These are phyloP conservation scores for Ricinus communis DNA, from an alignment of 345 rosid genomes.

Conservation along the genomic window DNA sequence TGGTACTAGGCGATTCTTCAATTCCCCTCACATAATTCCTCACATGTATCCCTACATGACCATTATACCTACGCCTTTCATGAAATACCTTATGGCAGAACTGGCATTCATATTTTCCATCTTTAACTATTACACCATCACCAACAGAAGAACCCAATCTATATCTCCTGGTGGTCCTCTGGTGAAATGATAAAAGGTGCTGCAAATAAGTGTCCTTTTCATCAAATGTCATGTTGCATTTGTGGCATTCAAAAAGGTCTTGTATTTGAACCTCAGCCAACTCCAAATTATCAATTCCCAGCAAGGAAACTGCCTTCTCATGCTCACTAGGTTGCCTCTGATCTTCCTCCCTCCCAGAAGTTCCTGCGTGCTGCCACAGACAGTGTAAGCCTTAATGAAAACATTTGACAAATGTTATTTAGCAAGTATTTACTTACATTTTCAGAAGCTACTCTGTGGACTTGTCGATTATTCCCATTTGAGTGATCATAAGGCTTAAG, in stretches of 20 bases:
- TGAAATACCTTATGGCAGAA: conserved; percentile 73
- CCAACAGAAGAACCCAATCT: conserved; percentile 74
- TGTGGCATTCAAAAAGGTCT: conserved; percentile 66
- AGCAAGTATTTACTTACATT: conserved; percentile 33
- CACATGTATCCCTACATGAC: conserved; percentile 74
- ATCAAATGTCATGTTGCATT: conserved; percentile 63
- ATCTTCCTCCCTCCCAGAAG: conserved; percentile 31
- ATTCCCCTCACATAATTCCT: conserved; percentile 61
- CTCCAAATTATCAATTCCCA: conserved; percentile 54
- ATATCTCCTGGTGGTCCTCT: conserved; percentile 59
- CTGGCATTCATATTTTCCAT: conserved; percentile 79
- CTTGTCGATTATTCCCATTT: conserved; percentile 25
- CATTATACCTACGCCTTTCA: conserved; percentile 70
- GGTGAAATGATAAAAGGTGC: conserved; percentile 70
- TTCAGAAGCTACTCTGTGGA: conserved; percentile 29
- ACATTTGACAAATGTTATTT: neutral
- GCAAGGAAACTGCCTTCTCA: conserved; percentile 33
- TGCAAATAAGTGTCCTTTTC: conserved; percentile 65
- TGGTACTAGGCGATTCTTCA: conserved; percentile 51
- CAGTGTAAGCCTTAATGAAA: conserved; percentile 4
- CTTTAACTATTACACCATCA: conserved; percentile 69
- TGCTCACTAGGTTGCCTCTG: conserved; percentile 28
- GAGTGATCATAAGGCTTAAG: conserved; percentile 34
- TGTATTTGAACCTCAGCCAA: conserved; percentile 55
- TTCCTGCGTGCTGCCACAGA: conserved; percentile 39